Base-by-base conservation (phyloP, 1,284 basidiomycete species). In the Ceratobasidium sp. region DNA sequence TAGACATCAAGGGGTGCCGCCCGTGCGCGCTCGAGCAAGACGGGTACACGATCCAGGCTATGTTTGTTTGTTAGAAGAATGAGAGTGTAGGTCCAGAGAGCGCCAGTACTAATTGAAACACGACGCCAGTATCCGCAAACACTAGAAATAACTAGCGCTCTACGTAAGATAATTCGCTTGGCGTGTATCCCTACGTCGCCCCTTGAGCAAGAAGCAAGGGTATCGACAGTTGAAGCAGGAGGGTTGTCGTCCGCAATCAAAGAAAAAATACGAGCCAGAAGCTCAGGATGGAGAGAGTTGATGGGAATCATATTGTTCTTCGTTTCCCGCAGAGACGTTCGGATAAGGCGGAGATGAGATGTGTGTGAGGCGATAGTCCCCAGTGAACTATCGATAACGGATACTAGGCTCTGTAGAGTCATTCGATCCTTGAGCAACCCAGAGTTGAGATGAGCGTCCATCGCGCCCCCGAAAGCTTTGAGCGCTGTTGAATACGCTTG, bases 121-220 rank as follows among this genome's bases (percentile, higher is more conserved):
- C 48, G 54, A 22, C 67, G 54, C 67, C 67, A 71, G 31, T 44
- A 44, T 24, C 44, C 47, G 56, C 67, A 71, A n/a, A 71, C 67
- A 33, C 56, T 59, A 8, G 67, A 71, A 48, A 59, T 19, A 17
- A 59, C 17, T 24, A 45, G 57, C 17, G 27, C 8, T 41, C 8
- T 27, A 6, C 22, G 29, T 27, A 48, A 59, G 44, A 22, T 51
- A 22, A 15, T 33, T n/a, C 44, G 27, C 54, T 5, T 31, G 17
- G 19, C 24, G 22, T 29, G 33, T 11, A 41, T 41, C 36, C 36
- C 36, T 4, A 41, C 6, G 36, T 11, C 36, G 11, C 11, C 36
- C 36, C 4, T 11, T 41, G 36, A 11, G 11, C 11, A 41, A 41
- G 36, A 41, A 4, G 6, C 22, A 57, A 29, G 6, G 6, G 4